phyloP scores from a whole-genome alignment of 805 yeast genomes.

The Nakazawaea ambrosiae region DNA sequence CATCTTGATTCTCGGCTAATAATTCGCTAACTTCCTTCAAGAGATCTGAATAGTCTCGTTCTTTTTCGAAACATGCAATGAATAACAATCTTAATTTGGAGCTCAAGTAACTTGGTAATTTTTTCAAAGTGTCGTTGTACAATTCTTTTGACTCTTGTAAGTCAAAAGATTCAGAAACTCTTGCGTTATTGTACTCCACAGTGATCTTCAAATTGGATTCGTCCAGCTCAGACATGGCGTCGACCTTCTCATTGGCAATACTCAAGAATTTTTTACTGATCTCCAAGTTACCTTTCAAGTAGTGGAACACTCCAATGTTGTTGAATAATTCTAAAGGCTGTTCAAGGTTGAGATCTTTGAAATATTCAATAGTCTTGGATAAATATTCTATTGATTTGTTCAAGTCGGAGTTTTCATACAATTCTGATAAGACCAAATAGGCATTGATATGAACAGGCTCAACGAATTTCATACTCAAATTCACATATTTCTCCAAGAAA shows the following conservation, averaged over 20 bases:
- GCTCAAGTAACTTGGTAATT: constrained; percentile 63
- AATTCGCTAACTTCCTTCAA: constrained; percentile 49
- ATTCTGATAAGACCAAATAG: constrained; percentile 56
- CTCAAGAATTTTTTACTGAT: constrained; percentile 53
- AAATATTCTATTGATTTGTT: constrained; percentile 63
- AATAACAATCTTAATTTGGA: constrained; percentile 70
- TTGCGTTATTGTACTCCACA: constrained; percentile 67
- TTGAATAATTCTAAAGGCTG: constrained; percentile 59
- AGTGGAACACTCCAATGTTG: constrained; percentile 80
- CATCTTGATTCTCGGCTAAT: constrained; percentile 44
- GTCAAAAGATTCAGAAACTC: constrained; percentile 40
- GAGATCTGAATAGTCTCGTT: constrained; percentile 32
- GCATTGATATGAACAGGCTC: constrained; percentile 63
- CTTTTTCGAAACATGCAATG: constrained; percentile 45
- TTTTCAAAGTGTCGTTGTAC: constrained; percentile 51
- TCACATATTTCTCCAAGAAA: constrained; percentile 63
- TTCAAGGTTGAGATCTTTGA: constrained; percentile 26
- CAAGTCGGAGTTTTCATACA: constrained; percentile 61
- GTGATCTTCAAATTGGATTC: constrained; percentile 30
- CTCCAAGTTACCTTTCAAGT: constrained; percentile 51
- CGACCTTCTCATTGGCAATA: constrained; percentile 13
- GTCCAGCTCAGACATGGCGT: constrained; percentile 5
- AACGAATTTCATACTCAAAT: constrained; percentile 46
- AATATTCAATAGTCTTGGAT: constrained; percentile 50
- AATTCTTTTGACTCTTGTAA: constrained; percentile 23